These are phyloP conservation scores for Phytophthora quininea DNA, from an alignment of 352 stramenopile genomes.

Conservation along the genomic window DNA sequence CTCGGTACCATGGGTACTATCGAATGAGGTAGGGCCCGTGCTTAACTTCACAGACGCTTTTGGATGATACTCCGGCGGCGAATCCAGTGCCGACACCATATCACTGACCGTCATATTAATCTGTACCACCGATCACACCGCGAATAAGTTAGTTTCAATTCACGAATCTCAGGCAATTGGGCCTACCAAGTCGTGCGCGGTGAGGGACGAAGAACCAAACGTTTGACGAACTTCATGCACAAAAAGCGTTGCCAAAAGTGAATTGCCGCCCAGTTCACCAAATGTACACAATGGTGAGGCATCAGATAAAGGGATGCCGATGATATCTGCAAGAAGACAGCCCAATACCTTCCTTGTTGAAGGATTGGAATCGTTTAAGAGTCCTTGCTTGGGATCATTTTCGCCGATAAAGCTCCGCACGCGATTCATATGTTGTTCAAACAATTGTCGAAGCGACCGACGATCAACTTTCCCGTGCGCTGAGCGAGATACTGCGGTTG, in stretches of 20 bases:
- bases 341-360: slow-evolving; percentile 6
- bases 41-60: not conserved
- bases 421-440: not conserved
- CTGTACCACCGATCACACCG: slow-evolving; percentile 10
- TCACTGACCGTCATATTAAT: slow-evolving; percentile 31
- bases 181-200: slow-evolving; percentile 36
- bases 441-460: slow-evolving; percentile 23
- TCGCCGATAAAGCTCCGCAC: not conserved
- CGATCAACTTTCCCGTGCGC: slow-evolving; percentile 56
- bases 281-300: slow-evolving; percentile 29
- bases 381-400: not conserved
- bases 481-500: slow-evolving; percentile 27
- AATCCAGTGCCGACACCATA: slow-evolving; percentile 6
- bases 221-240: slow-evolving; percentile 44
- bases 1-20: not conserved
- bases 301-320: slow-evolving; percentile 7
- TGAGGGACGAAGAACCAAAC: slow-evolving; percentile 10
- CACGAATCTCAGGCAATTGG: not conserved
- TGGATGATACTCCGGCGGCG: not conserved
- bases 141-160: not conserved
- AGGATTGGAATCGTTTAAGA: not conserved
- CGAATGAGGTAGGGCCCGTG: not conserved
- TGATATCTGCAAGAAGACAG: slow-evolving; percentile 15
- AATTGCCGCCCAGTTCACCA: slow-evolving; percentile 57
- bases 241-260: slow-evolving; percentile 54